Evolutionary conservation across 2,329 filamentous ascomycete species (phyloP).

Genomic region (Torrubiella hemipterigena): DNA sequence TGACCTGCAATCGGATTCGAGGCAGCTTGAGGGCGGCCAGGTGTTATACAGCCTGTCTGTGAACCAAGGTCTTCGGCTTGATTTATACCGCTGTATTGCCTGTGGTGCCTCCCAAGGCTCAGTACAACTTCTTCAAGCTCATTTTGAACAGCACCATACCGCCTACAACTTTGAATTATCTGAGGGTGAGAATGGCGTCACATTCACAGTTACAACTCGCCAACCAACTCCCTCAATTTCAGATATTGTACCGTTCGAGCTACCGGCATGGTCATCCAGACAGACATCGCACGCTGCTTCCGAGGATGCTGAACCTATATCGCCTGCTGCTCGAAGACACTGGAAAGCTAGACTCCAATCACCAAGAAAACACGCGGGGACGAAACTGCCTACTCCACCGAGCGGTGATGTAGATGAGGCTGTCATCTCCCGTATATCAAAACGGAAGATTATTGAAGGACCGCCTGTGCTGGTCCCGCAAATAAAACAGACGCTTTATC

Average conservation of each 20-base stretch:
- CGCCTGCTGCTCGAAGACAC: no score
- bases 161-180: no score
- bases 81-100: conserved; percentile 36
- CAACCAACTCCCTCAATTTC: conserved; percentile 25
- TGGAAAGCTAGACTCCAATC: conserved; percentile 1
- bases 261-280: conserved; percentile 14
- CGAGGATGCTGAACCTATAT: no score
- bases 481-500: conserved; percentile 41
- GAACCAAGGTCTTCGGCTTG: conserved; percentile 31
- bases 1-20: no score
- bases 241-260: conserved; percentile 19
- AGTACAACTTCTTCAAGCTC: conserved; percentile 33
- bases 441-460: conserved; percentile 19
- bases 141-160: conserved; percentile 33
- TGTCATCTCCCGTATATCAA: conserved; percentile 6
- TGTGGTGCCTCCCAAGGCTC: conserved; percentile 36
- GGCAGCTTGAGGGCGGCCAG: conserved; percentile 16
- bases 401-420: background rate
- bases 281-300: conserved; percentile 12
- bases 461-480: conserved; percentile 37
- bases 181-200: no score
- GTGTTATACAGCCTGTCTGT: conserved; percentile 33
- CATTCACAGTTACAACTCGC: conserved; percentile 25
- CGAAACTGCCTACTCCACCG: background rate
- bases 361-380: conserved; percentile 9